phyloP scores from a whole-genome alignment of 306 rosid species.

The Quercus suber region DNA sequence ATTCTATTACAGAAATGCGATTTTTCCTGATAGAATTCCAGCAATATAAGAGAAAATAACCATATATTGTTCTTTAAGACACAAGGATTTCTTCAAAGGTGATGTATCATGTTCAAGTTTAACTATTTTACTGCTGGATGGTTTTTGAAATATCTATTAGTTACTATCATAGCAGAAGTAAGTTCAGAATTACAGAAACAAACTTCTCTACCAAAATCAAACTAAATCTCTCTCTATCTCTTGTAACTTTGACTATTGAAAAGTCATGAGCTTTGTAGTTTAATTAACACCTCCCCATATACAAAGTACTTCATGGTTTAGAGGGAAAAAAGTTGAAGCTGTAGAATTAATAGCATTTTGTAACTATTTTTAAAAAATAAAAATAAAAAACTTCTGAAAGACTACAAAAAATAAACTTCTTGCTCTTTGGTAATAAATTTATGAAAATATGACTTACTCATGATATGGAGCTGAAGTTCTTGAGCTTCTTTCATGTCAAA shows the following conservation, averaged over 20 bases:
- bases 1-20: background rate
- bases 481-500: conserved; percentile 18
- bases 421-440: background rate
- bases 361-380: background rate
- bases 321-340: too few relatives aligned
- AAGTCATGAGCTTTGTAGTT: too few relatives aligned
- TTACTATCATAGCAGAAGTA: too few relatives aligned
- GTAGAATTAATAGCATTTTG: too few relatives aligned
- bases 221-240: background rate
- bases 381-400: background rate
- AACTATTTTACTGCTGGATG: background rate
- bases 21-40: background rate
- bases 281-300: rapidly evolving
- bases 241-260: background rate
- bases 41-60: background rate
- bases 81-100: background rate
- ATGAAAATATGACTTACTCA: background rate
- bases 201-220: background rate
- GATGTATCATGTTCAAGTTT: background rate
- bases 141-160: background rate
- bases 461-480: conserved; percentile 17
- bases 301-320: too few relatives aligned
- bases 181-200: too few relatives aligned
- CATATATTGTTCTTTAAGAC: background rate
- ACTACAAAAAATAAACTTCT: too few relatives aligned